phyloP scores from a whole-genome alignment of 495 filamentous ascomycete species.

The Annulohypoxylon bovei region DNA sequence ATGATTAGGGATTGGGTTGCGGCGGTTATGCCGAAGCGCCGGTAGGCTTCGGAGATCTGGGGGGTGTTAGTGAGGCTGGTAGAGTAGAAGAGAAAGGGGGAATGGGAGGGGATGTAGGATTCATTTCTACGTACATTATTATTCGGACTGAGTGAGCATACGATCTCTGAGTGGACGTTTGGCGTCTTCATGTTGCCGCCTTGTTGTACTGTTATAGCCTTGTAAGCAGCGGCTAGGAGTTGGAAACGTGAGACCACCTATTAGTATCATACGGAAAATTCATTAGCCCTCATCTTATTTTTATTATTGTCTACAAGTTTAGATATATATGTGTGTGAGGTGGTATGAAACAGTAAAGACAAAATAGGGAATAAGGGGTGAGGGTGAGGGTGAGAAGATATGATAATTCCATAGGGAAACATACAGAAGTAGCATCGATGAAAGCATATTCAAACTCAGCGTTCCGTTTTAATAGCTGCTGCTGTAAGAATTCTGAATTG shows the following conservation, averaged over 20 bases:
- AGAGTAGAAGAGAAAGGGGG: conserved; percentile 5
- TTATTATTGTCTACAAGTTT: not conserved
- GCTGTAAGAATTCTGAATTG: conserved; percentile 78
- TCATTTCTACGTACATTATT: conserved; percentile 76
- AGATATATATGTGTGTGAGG: not conserved
- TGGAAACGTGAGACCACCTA: conserved; percentile 70
- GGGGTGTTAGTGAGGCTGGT: not conserved
- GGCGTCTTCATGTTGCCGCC: conserved; percentile 72
- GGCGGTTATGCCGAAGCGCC: conserved; percentile 81
- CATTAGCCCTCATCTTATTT: not conserved
- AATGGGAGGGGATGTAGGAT: conserved; percentile 13
- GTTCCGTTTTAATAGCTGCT: conserved; percentile 84
- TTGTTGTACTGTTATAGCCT: conserved; percentile 74
- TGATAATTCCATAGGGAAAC: not conserved
- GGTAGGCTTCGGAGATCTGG: conserved; percentile 91
- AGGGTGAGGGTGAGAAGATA: not conserved
- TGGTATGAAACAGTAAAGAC: too few relatives aligned
- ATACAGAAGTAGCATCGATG: conserved; percentile 71
- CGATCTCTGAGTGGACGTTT: conserved; percentile 94
- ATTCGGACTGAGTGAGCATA: conserved; percentile 80
- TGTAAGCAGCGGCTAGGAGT: conserved; percentile 78
- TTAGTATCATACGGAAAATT: conserved; percentile 48
- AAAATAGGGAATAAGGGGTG: not conserved
- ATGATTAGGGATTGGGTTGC: conserved; percentile 75
- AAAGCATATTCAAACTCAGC: conserved; percentile 90